phyloP scores from a whole-genome alignment of 2,329 filamentous ascomycete genomes.

The Pseudogymnoascus sp. region DNA sequence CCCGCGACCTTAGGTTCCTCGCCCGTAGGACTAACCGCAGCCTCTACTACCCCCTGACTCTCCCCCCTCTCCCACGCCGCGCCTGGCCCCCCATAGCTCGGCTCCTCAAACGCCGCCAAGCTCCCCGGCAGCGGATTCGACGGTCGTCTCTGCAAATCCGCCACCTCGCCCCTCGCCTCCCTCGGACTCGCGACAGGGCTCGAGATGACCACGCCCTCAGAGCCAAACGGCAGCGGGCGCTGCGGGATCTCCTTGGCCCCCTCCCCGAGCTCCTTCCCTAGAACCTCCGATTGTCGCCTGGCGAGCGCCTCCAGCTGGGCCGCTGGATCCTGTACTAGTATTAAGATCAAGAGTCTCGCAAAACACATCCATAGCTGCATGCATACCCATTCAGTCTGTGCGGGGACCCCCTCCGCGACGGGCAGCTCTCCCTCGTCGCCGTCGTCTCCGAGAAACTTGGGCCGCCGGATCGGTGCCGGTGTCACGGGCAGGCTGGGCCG shows the following conservation, averaged over 20 bases:
- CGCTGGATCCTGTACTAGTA: slow-evolving; percentile 57
- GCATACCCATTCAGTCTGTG: slow-evolving; percentile 93
- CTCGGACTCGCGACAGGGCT: slow-evolving; percentile 21
- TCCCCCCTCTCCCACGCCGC: not conserved
- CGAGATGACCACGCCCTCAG: slow-evolving; percentile 40
- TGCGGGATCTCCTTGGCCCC: slow-evolving; percentile 38
- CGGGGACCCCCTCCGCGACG: slow-evolving; percentile 72
- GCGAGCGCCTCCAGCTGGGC: slow-evolving; percentile 64
- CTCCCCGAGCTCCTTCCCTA: slow-evolving; percentile 47
- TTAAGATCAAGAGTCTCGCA: slow-evolving; percentile 36
- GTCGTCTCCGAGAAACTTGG: slow-evolving; percentile 52
- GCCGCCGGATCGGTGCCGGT: slow-evolving; percentile 68
- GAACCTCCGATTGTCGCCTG: slow-evolving; percentile 55
- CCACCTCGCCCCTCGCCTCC: not conserved
- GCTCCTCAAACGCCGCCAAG: not conserved
- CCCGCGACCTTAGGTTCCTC: slow-evolving; percentile 35
- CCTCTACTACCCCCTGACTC: not conserved
- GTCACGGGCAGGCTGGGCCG: slow-evolving; percentile 86
- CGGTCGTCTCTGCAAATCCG: not conserved
- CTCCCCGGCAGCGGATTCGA: not conserved
- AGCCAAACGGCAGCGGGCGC: slow-evolving; percentile 46
- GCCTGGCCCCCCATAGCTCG: not conserved
- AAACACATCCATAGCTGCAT: slow-evolving; percentile 41
- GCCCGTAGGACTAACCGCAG: not conserved
- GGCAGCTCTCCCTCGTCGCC: slow-evolving; percentile 56